Percentiles rank a stretch among this genome's conserved stretches.
Evolutionary conservation across 306 rosid genomes (phyloP).

Genomic region (Corylus avellana): DNA sequence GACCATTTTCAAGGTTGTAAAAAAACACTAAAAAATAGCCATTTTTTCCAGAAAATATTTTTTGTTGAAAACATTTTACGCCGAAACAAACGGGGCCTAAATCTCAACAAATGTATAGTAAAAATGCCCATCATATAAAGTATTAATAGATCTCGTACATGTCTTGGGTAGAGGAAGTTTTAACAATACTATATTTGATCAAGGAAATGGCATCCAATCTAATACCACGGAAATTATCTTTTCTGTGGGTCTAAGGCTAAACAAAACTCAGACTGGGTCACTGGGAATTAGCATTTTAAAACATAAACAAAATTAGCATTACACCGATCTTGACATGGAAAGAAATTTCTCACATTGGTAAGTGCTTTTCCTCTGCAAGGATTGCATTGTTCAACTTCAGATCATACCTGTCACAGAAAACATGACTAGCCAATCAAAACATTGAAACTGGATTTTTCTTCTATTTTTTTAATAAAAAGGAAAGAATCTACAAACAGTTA

Average conservation of each 20-base stretch:
- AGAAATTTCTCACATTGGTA: slow-evolving; percentile 60
- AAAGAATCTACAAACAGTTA: background rate
- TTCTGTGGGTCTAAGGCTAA: background rate
- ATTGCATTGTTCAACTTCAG: slow-evolving; percentile 76
- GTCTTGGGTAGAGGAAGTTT: background rate
- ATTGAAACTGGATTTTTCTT: background rate
- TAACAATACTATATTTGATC: background rate
- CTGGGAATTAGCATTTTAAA: background rate
- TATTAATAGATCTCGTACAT: background rate
- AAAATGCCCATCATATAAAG: background rate
- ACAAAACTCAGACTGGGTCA: background rate
- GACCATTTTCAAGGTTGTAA: no score
- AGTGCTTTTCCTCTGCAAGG: slow-evolving; percentile 91
- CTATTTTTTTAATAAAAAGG: background rate
- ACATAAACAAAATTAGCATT: background rate
- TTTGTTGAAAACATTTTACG: no score
- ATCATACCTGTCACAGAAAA: slow-evolving; percentile 53
- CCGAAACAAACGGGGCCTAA: no score
- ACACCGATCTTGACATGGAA: background rate
- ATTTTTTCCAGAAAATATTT: no score
- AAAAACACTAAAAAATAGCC: no score
- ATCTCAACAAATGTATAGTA: no score
- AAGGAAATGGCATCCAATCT: background rate
- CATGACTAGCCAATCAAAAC: background rate
- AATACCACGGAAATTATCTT: background rate